Conservation (phyloP, 345 rosid genomes). For the Arabis alpina region DNA sequence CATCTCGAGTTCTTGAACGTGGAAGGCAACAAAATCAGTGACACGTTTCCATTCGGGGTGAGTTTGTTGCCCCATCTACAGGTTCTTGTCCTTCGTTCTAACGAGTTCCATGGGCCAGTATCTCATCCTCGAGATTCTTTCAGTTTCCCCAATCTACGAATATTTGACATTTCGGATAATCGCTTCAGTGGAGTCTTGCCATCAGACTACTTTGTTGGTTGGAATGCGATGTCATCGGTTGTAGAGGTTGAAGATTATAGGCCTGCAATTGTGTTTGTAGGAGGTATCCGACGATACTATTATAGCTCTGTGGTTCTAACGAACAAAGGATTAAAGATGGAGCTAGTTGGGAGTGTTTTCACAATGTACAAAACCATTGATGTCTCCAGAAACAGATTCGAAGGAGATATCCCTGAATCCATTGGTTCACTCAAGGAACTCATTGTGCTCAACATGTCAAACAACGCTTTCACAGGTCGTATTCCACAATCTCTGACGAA, state of each 20-base stretch:
- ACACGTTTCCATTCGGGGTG: too few relatives aligned
- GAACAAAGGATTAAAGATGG: constrained; percentile 2
- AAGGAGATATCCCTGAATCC: constrained; percentile 28
- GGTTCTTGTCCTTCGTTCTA: constrained; percentile 57
- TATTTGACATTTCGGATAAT: constrained; percentile 54
- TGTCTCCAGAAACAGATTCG: constrained; percentile 25
- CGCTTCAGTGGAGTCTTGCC: constrained; percentile 36
- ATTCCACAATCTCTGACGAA: constrained; percentile 21
- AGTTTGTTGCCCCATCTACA: too few relatives aligned
- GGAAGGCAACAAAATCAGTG: constrained; percentile 47
- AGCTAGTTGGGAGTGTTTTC: constrained; percentile 20
- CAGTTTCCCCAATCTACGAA: constrained; percentile 48
- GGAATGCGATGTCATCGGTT: constrained; percentile 34
- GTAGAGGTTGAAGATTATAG: too few relatives aligned
- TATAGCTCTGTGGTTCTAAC: constrained; percentile 1
- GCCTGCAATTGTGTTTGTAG: too few relatives aligned
- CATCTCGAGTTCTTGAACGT: constrained; percentile 49
- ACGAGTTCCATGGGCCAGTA: constrained; percentile 47
- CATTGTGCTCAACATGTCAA: constrained; percentile 29
- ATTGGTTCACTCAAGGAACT: constrained; percentile 19
- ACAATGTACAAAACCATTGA: constrained; percentile 25
- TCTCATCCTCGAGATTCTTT: constrained; percentile 3
- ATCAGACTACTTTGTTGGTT: constrained; percentile 26
- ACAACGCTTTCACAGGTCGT: constrained; percentile 31
- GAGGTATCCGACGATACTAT: background rate